phyloP scores from a whole-genome alignment of 2,329 filamentous ascomycete species.

The Pseudogymnoascus sp. region DNA sequence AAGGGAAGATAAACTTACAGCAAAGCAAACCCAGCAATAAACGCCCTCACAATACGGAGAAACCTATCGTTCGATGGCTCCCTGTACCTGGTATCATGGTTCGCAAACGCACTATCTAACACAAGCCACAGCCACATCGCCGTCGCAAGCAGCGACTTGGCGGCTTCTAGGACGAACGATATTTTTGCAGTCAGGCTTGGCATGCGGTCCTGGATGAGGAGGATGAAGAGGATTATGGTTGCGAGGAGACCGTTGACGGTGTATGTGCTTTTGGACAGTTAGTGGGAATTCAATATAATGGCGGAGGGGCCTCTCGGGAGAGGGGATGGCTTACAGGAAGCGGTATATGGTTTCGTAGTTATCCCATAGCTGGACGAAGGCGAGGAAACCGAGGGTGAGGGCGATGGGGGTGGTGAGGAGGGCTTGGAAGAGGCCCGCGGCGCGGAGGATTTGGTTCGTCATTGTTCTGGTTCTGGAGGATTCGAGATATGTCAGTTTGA shows the following conservation, averaged over 20 bases:
- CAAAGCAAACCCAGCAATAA: constrained; percentile 17
- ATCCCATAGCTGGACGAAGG: neutral
- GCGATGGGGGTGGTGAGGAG: constrained; percentile 17
- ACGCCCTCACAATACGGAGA: constrained; percentile 13
- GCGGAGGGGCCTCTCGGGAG: too few species aligned
- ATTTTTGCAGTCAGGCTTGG: constrained; percentile 2
- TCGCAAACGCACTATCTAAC: constrained; percentile 15
- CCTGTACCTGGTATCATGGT: neutral
- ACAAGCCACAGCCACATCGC: constrained; percentile 20
- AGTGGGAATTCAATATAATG: neutral
- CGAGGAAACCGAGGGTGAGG: constrained; percentile 10
- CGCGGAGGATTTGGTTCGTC: constrained; percentile 16
- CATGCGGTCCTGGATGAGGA: constrained; percentile 17
- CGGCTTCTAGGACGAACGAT: constrained; percentile 15
- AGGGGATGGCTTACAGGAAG: neutral
- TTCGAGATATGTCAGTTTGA: neutral
- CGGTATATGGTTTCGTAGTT: constrained; percentile 2
- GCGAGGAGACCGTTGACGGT: constrained; percentile 16
- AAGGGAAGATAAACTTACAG: constrained; percentile 15
- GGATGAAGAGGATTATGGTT: constrained; percentile 17
- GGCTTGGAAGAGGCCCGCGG: constrained; percentile 17
- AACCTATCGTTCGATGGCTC: neutral
- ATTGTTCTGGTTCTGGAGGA: constrained; percentile 7
- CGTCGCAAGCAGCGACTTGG: constrained; percentile 17
- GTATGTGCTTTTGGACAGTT: constrained; percentile 7